A percentile compares a stretch with the other conserved stretches of the same genome.
phyloP scores from a whole-genome alignment of 1,284 basidiomycete genomes.

The Coniferiporia weirii region DNA sequence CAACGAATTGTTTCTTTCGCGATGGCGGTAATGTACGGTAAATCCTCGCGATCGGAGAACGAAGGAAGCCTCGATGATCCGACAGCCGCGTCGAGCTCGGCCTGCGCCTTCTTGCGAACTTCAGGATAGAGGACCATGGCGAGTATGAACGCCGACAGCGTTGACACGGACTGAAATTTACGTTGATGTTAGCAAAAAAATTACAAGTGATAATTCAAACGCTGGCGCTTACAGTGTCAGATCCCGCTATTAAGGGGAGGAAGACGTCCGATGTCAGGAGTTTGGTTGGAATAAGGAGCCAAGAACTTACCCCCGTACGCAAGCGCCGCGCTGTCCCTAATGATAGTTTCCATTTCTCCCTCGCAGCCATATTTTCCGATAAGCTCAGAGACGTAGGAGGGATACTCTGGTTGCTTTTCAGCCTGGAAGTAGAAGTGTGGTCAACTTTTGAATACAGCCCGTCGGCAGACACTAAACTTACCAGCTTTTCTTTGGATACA shows the following conservation, averaged over 20 bases:
- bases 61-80: slow-evolving; percentile 56
- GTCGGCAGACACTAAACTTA: slow-evolving; percentile 35
- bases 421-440: slow-evolving; percentile 45
- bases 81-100: slow-evolving; percentile 55
- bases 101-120: slow-evolving; percentile 48
- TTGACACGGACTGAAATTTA: slow-evolving; percentile 40
- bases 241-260: neutral
- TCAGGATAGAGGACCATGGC: slow-evolving; percentile 49
- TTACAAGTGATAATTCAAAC: neutral
- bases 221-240: slow-evolving; percentile 40
- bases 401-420: slow-evolving; percentile 56
- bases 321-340: slow-evolving; percentile 3
- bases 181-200: neutral
- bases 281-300: no score
- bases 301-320: slow-evolving; percentile 6
- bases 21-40: slow-evolving; percentile 59
- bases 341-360: neutral
- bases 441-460: slow-evolving; percentile 10
- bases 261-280: neutral
- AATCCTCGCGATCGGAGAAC: slow-evolving; percentile 49
- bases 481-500: slow-evolving; percentile 59
- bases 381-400: slow-evolving; percentile 52
- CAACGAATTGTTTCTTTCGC: slow-evolving; percentile 60
- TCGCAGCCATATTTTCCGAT: slow-evolving; percentile 18
- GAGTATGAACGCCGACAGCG: slow-evolving; percentile 47